Conservation (phyloP, 805 yeast species). For the Schizosaccharomyces japonicus region DNA sequence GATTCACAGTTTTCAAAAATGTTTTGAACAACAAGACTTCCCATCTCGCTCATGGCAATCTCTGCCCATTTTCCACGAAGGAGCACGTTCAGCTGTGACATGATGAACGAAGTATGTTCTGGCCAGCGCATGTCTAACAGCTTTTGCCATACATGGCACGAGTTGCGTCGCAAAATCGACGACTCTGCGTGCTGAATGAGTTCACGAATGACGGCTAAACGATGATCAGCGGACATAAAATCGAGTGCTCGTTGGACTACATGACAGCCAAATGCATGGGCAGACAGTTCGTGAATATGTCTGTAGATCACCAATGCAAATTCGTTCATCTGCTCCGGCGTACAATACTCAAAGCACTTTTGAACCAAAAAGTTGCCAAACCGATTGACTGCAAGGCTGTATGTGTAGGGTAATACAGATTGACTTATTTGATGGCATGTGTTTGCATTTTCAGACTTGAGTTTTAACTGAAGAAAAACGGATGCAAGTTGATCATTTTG, state of each 20-base stretch:
- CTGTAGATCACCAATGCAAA: constrained; percentile 8
- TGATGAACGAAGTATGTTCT: constrained; percentile 12
- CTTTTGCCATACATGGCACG: constrained; percentile 25
- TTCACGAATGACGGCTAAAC: constrained; percentile 16
- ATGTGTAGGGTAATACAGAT: constrained; percentile 14
- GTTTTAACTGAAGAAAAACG: constrained; percentile 20
- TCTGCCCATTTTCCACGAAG: constrained; percentile 17
- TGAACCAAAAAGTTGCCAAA: constrained; percentile 23
- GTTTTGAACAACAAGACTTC: constrained; percentile 18
- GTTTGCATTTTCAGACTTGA: constrained; percentile 14
- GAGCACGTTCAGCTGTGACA: constrained; percentile 14
- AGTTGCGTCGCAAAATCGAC: constrained; percentile 18
- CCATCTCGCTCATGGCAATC: constrained; percentile 17
- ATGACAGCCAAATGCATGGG: constrained; percentile 17
- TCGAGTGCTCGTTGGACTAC: constrained; percentile 21
- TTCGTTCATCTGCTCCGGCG: constrained; percentile 13
- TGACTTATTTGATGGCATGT: no score
- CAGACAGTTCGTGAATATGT: not conserved
- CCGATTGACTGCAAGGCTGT: constrained; percentile 18
- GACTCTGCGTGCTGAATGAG: constrained; percentile 15
- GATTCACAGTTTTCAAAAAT: constrained; percentile 18
- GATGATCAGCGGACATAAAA: constrained; percentile 14
- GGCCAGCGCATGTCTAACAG: constrained; percentile 18
- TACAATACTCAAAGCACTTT: constrained; percentile 19
- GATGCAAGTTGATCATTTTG: constrained; percentile 22